Conservation (phyloP, 805 yeast genomes). For the Yarrowia sp. region DNA sequence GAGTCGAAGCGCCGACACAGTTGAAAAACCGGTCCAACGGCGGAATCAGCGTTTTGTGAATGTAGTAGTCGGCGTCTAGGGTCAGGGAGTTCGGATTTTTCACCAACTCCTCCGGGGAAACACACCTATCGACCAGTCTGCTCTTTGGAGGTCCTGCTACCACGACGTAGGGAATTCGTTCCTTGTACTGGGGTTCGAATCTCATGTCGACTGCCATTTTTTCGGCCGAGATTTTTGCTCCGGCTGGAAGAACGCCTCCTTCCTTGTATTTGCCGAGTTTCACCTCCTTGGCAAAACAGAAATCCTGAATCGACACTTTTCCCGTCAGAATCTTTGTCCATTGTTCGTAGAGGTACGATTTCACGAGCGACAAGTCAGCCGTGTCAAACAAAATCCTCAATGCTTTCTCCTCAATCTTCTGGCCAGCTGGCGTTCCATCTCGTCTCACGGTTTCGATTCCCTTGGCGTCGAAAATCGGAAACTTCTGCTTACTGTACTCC, state of each 20-base stretch:
- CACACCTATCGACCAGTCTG: constrained; percentile 75
- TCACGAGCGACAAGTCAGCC: constrained; percentile 71
- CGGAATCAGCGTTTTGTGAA: constrained; percentile 81
- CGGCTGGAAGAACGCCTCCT: constrained; percentile 81
- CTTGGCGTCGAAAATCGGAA: constrained; percentile 87
- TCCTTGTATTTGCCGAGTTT: constrained; percentile 81
- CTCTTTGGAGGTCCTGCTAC: constrained; percentile 62
- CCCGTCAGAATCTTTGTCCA: constrained; percentile 71
- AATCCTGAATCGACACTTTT: constrained; percentile 74
- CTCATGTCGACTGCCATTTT: constrained; percentile 69
- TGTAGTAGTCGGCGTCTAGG: constrained; percentile 85
- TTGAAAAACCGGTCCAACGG: constrained; percentile 87
- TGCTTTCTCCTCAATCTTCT: constrained; percentile 74
- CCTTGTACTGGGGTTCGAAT: constrained; percentile 84
- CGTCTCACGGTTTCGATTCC: constrained; percentile 95
- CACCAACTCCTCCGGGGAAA: constrained; percentile 79
- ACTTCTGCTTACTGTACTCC: constrained; percentile 61
- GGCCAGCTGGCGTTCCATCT: constrained; percentile 95
- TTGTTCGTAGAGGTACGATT: constrained; percentile 66
- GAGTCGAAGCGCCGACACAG: constrained; percentile 80
- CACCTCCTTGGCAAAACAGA: constrained; percentile 91
- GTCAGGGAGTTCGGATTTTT: constrained; percentile 51
- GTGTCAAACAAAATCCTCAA: constrained; percentile 75
- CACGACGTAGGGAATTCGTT: constrained; percentile 87
- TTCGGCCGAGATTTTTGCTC: constrained; percentile 80